Evolutionary conservation across 371 early-diverging fungal genomes (phyloP).

Genomic region (Batrachochytrium dendrobatidis): DNA sequence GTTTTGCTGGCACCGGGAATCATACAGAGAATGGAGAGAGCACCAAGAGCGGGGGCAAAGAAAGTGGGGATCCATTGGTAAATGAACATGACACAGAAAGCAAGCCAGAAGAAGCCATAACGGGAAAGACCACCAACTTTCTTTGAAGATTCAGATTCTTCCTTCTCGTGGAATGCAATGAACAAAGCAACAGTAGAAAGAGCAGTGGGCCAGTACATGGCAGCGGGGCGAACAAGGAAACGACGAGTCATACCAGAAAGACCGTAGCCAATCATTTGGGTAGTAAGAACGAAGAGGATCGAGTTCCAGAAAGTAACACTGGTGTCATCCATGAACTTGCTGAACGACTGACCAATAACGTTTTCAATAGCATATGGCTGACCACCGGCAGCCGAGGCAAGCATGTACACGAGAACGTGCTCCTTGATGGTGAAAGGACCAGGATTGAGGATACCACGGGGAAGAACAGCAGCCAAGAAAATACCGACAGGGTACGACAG

Average conservation of each 20-base stretch:
- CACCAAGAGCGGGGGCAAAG: conserved; percentile 57
- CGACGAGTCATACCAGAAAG: conserved; percentile 70
- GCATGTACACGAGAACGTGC: conserved; percentile 65
- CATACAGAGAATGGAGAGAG: conserved; percentile 63
- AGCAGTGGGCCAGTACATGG: conserved; percentile 80
- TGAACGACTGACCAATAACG: conserved; percentile 59
- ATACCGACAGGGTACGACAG: conserved; percentile 35
- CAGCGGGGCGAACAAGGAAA: conserved; percentile 70
- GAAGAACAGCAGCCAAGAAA: conserved; percentile 27
- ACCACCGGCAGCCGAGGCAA: conserved; percentile 44
- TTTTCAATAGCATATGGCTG: conserved; percentile 61
- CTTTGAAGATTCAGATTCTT: not conserved
- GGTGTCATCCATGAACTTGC: conserved; percentile 42
- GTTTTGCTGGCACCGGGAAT: conserved; percentile 37
- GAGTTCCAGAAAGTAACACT: conserved; percentile 8
- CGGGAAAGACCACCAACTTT: conserved; percentile 26
- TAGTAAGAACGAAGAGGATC: conserved; percentile 45
- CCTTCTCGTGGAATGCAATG: conserved; percentile 53
- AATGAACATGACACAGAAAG: conserved; percentile 41
- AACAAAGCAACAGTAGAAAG: conserved; percentile 67
- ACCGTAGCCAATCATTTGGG: conserved; percentile 76
- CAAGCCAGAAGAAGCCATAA: conserved; percentile 58
- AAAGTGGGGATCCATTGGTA: conserved; percentile 69
- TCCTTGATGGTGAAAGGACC: conserved; percentile 85
- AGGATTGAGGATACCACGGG: conserved; percentile 53